A percentile compares a stretch with the other conserved stretches of the same genome.
Conservation (phyloP, 2,329 filamentous ascomycete genomes). For the Ceratocystis cubensis region DNA sequence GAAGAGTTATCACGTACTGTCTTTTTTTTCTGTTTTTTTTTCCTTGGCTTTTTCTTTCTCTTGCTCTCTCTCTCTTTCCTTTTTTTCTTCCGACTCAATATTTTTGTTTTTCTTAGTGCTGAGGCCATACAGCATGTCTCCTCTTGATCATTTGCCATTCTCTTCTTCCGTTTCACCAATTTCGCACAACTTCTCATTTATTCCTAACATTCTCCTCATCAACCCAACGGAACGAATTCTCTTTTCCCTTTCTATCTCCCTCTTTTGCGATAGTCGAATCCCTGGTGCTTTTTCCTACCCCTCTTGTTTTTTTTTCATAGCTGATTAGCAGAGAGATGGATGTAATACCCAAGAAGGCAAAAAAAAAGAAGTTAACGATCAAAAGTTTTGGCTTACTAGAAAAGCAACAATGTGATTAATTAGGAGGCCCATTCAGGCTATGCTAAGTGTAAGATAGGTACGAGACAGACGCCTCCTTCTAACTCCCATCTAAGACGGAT, state of each 20-base stretch:
- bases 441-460: too few relatives aligned
- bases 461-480: too few relatives aligned
- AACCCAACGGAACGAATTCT: neutral
- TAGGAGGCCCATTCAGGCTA: too few relatives aligned
- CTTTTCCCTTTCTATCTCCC: slow-evolving; percentile 7
- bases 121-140: slow-evolving; percentile 15
- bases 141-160: slow-evolving; percentile 2
- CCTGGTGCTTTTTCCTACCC: slow-evolving; percentile 2
- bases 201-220: neutral
- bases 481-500: too few relatives aligned
- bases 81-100: slow-evolving; percentile 1
- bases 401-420: too few relatives aligned
- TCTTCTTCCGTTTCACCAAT: slow-evolving; percentile 13
- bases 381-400: neutral
- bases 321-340: slow-evolving; percentile 20
- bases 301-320: slow-evolving; percentile 17
- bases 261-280: slow-evolving; percentile 2
- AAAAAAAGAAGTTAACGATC: slow-evolving; percentile 21
- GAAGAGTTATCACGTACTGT: neutral
- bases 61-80: slow-evolving; percentile 12
- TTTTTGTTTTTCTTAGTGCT: slow-evolving; percentile 10
- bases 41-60: slow-evolving; percentile 4
- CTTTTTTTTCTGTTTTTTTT: slow-evolving; percentile 15
- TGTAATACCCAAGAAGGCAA: slow-evolving; percentile 19
- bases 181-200: slow-evolving; percentile 7